Evolutionary conservation across 257 asterid genomes (phyloP), one percentile per base, ranked within the genome.

Genomic region (Rhazya stricta): DNA sequence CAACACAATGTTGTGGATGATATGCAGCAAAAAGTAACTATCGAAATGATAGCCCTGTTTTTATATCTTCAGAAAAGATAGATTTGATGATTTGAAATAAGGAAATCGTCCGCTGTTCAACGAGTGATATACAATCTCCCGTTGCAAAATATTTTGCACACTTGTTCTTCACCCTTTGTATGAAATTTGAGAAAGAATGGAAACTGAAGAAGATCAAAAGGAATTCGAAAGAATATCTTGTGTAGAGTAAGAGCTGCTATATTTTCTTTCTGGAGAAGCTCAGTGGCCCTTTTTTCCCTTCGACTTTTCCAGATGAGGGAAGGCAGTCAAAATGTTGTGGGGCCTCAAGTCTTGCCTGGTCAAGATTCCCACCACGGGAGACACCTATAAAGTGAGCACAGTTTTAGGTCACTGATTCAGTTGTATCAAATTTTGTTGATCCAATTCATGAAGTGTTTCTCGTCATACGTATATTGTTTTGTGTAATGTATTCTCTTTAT

Each of bases 331-430:
- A 76, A 90, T 90, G 86, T 89, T 94, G 84, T 89, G 91, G 75
- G 91, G 90, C 76, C 90, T 90, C 85, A 90, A 83, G 86, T 91
- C 98, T 86, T 91, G 97, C 87, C 98, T 85, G 37, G 97, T 94
- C 90, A 94, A 85, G 80, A 94, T 87, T 85, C 96, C 98, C 53
- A 84, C 91, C 80, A 89, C 96, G 0, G 98, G 97, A 74, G 77
- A 76, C 57, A 85, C 94, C 97, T 94, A 78, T 71, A 74, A 72
- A 25, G 73, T 45, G 42, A 69, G 74, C 78, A 75, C 58, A 69
- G 51, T 43, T 58, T 21, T 78, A 81, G 86, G 83, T 87, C 5
- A 79, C 71, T 29, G 45, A 69, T 42, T 9, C 37, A 54, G 30
- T 56, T 53, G 27, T 56, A 23, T 2, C 21, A 27, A 5, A 46